Base-by-base conservation (phyloP, 1,284 basidiomycete genomes). In the Cutaneotrichosporon cutaneum region DNA sequence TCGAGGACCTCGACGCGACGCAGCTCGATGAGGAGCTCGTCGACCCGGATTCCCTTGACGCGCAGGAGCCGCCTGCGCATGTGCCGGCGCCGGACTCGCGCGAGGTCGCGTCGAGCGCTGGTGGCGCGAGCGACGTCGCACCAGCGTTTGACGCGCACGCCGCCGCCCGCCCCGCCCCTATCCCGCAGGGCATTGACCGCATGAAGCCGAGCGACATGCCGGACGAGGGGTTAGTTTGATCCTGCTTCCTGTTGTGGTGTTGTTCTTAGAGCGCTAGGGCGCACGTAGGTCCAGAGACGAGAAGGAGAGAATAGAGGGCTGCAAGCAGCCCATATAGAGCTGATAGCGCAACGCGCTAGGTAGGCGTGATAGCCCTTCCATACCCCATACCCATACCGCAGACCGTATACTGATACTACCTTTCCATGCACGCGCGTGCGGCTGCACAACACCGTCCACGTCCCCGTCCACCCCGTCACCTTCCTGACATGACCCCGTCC, bases 211-310 rank as follows among this genome's bases (percentile, higher is more conserved):
- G 90, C 56, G 94, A 97, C 79, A 95, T 94, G 92, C 94, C 94
- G 80, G 94, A 97, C 75, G 94, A 96, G 90, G 94, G 94, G 94
- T 96, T 86, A 93, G 94, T 85, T 60, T 35, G n/a, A n/a, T n/a
- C n/a, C n/a, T 14, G n/a, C 42, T 54, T 54, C 14, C 35, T 35
- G n/a, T 51, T 33, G 22, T 26, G 8, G 39, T 42, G 21, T n/a
- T n/a, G n/a, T n/a, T n/a, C n/a, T n/a, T 54, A 58, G 27, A 48
- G 21, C 56, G 51, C 36, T 35, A 32, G 51, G 39, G 32, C 30
- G 27, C 51, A 22, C n/a, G 26, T 33, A 35, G 26, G 27, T 32
- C 30, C 30, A 30, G 30, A 32, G n/a, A 11, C 30, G 18, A 42
- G 39, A 21, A 9, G 30, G 39, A 42, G 5, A 42, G n/a, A 42